phyloP scores from a whole-genome alignment of 1,139 yeast genomes.

The Chernovozyma sophiae-reginae region DNA sequence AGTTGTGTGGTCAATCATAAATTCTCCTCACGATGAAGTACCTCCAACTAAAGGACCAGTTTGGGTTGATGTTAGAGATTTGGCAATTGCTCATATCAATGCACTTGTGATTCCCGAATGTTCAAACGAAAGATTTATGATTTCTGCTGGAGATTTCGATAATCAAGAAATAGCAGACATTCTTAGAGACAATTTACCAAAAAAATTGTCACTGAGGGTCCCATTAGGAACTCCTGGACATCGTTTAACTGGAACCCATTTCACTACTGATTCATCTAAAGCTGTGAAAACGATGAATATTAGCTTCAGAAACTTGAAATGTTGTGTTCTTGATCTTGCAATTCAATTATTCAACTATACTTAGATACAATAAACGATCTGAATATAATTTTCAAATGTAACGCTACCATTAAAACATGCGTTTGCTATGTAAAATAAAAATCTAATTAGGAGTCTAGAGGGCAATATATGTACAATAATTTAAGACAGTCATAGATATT shows the following conservation, averaged over 20 bases:
- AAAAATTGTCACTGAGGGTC: slow-evolving; percentile 21
- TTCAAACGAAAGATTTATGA: slow-evolving; percentile 35
- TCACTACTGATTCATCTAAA: slow-evolving; percentile 17
- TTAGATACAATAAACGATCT: too few relatives aligned
- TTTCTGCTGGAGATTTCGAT: slow-evolving; percentile 14
- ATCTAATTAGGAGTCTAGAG: too few relatives aligned
- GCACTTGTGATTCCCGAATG: slow-evolving; percentile 33
- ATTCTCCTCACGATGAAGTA: slow-evolving; percentile 10
- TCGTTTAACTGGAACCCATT: slow-evolving; percentile 19
- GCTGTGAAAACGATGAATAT: slow-evolving; percentile 12
- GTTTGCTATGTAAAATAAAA: too few relatives aligned
- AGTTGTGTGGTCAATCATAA: slow-evolving; percentile 13
- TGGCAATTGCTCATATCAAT: slow-evolving; percentile 46
- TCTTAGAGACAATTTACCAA: slow-evolving; percentile 13
- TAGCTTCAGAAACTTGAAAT: not conserved
- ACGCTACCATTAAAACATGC: too few relatives aligned
- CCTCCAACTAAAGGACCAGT: slow-evolving; percentile 15
- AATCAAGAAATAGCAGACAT: slow-evolving; percentile 35
- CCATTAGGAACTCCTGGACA: slow-evolving; percentile 21
- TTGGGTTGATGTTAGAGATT: slow-evolving; percentile 50
- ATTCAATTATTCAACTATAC: not conserved
- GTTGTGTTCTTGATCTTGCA: not conserved
- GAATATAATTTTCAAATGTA: too few relatives aligned
- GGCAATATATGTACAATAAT: too few relatives aligned
- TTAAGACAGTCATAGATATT: too few relatives aligned